Evolutionary conservation across 768 basidiomycete species (phyloP).

Genomic region (Calocera viscosa): DNA sequence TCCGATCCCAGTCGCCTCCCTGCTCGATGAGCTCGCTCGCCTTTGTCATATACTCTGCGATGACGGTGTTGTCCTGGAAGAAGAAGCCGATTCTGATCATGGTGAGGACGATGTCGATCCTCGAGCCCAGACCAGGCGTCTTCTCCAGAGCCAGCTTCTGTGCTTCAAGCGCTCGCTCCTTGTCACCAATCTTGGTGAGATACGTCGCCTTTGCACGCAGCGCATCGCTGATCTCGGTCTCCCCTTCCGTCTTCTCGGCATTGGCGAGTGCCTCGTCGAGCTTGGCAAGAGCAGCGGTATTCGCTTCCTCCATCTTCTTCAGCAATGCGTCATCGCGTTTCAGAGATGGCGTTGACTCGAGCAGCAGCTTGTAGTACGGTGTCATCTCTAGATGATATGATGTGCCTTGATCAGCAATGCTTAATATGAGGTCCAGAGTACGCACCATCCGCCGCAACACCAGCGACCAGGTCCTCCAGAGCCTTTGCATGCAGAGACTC

Average conservation of each 20-base stretch:
- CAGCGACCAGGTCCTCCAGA: constrained; percentile 49
- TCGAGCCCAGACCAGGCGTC: constrained; percentile 80
- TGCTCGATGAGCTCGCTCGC: constrained; percentile 86
- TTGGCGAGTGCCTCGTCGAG: constrained; percentile 70
- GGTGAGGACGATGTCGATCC: constrained; percentile 85
- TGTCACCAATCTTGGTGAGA: constrained; percentile 80
- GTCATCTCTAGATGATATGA: constrained; percentile 56
- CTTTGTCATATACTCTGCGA: constrained; percentile 56
- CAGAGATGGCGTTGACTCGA: constrained; percentile 26
- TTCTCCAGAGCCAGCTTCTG: constrained; percentile 78
- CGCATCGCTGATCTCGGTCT: constrained; percentile 83
- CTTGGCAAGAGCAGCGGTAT: constrained; percentile 55
- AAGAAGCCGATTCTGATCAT: constrained; percentile 85
- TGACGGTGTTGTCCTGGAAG: constrained; percentile 63
- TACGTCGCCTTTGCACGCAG: constrained; percentile 75
- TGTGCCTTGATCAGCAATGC: constrained; percentile 1
- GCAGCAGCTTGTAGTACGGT: constrained; percentile 51
- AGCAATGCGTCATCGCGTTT: constrained; percentile 43
- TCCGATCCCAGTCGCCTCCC: constrained; percentile 96
- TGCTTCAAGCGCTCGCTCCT: constrained; percentile 53
- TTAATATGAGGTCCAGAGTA: constrained; percentile 16
- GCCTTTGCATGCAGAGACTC: constrained; percentile 56
- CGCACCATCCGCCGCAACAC: constrained; percentile 69
- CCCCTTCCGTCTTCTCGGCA: constrained; percentile 82
- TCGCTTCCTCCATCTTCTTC: constrained; percentile 50